A percentile compares a stretch with the other conserved stretches of the same genome.
These are phyloP conservation scores for Botryotinia calthae DNA, from an alignment of 2,329 filamentous ascomycete genomes.

Conservation along the genomic window DNA sequence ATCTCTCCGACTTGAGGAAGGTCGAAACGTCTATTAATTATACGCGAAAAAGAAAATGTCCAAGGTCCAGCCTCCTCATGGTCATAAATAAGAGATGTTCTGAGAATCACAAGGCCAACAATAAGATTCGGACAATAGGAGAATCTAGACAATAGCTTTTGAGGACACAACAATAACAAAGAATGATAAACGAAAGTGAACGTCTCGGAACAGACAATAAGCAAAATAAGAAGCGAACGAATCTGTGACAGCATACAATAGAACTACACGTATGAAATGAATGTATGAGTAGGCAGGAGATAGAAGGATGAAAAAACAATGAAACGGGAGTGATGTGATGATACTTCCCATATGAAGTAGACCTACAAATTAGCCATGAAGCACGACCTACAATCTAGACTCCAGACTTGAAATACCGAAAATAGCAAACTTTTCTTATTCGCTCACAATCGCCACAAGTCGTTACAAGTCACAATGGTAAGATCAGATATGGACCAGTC, in stretches of 20 bases:
- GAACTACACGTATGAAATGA: conserved; percentile 19
- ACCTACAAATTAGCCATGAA: conserved; percentile 19
- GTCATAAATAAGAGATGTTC: conserved; percentile 7
- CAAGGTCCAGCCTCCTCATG: conserved; percentile 11
- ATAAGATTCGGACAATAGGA: conserved; percentile 22
- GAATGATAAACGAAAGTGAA: conserved; percentile 24
- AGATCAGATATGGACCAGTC: conserved; percentile 23
- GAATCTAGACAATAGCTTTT: conserved; percentile 18
- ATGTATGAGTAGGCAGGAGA: conserved; percentile 18
- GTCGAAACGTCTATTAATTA: conserved; percentile 13
- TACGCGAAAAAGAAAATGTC: conserved; percentile 10
- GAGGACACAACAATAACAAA: conserved; percentile 23
- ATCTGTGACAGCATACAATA: conserved; percentile 24
- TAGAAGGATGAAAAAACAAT: conserved; percentile 22
- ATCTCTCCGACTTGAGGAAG: conserved; percentile 9
- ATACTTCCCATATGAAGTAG: conserved; percentile 14
- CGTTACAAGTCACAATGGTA: conserved; percentile 23
- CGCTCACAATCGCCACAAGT: conserved; percentile 31
- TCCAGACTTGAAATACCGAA: conserved; percentile 22
- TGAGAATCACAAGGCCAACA: conserved; percentile 12
- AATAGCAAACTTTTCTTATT: conserved; percentile 32
- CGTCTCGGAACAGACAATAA: conserved; percentile 19
- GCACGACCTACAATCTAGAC: conserved; percentile 22
- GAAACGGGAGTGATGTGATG: conserved; percentile 26
- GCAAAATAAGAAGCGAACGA: conserved; percentile 12